Evolutionary conservation across 2,329 filamentous ascomycete species (phyloP).

Genomic region (Colletotrichum sp.): DNA sequence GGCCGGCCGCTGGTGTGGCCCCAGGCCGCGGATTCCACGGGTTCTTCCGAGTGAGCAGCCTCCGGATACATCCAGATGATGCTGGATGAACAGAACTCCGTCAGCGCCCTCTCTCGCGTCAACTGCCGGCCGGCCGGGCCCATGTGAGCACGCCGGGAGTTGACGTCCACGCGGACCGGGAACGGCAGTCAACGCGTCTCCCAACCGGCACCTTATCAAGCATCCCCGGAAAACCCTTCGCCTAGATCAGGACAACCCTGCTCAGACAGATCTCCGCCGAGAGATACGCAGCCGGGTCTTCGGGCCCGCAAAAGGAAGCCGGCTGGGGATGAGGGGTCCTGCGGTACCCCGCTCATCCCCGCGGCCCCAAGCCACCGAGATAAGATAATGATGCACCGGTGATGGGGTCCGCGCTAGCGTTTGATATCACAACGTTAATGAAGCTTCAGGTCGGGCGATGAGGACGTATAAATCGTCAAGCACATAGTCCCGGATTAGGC

Average conservation of each 20-base stretch:
- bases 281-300: background rate
- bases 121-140: background rate
- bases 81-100: background rate
- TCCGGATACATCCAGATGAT: background rate
- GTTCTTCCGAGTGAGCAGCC: background rate
- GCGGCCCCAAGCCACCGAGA: background rate
- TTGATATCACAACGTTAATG: background rate
- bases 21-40: background rate
- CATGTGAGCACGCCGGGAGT: background rate
- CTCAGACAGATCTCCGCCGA: background rate
- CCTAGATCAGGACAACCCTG: background rate
- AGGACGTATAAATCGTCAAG: background rate
- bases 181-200: background rate
- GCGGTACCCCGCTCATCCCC: background rate
- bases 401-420: background rate
- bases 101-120: background rate
- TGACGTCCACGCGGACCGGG: background rate
- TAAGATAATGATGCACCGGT: background rate
- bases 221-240: background rate
- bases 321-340: background rate
- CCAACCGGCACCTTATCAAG: background rate
- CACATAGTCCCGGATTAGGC: background rate
- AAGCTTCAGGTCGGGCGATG: background rate
- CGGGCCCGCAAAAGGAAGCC: background rate
- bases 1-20: rapidly evolving